These are phyloP conservation scores for Hordeum vulgare DNA, from an alignment of 176 grass and related monocot species.

Conservation along the genomic window DNA sequence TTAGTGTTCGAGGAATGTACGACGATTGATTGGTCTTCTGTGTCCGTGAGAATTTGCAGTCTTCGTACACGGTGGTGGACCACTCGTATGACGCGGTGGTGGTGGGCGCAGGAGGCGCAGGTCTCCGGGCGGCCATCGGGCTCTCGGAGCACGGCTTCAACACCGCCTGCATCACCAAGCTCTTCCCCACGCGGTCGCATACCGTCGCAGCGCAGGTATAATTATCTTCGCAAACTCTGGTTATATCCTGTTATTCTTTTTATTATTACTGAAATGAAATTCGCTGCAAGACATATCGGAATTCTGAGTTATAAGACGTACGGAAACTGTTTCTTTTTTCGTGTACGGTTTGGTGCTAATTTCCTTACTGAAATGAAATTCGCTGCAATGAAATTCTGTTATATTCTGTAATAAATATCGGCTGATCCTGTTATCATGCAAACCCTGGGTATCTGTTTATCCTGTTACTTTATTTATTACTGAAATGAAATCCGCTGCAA, in stretches of 20 bases:
- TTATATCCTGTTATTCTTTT: background rate
- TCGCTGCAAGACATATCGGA: background rate
- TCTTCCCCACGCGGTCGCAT: slow-evolving; percentile 88
- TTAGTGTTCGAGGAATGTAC: background rate
- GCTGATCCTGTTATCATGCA: no score
- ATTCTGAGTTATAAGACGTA: background rate
- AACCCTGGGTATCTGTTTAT: background rate
- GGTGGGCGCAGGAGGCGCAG: slow-evolving; percentile 82
- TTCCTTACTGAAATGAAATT: no score
- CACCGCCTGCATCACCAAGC: slow-evolving; percentile 93
- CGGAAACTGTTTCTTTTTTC: background rate
- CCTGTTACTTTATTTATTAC: background rate
- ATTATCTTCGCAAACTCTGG: background rate
- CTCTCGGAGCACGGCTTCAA: slow-evolving; percentile 88
- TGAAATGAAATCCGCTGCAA: background rate
- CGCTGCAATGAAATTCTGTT: no score
- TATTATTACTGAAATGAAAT: background rate
- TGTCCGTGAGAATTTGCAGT: slow-evolving; percentile 30
- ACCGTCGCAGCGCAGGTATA: slow-evolving; percentile 82
- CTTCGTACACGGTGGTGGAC: slow-evolving; percentile 74
- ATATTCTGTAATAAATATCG: no score
- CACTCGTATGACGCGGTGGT: slow-evolving; percentile 93
- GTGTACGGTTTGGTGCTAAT: background rate
- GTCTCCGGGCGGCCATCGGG: slow-evolving; percentile 80
- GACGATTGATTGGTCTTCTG: background rate